Conservation (phyloP, 2,329 filamentous ascomycete genomes). For the Alternaria sp. region DNA sequence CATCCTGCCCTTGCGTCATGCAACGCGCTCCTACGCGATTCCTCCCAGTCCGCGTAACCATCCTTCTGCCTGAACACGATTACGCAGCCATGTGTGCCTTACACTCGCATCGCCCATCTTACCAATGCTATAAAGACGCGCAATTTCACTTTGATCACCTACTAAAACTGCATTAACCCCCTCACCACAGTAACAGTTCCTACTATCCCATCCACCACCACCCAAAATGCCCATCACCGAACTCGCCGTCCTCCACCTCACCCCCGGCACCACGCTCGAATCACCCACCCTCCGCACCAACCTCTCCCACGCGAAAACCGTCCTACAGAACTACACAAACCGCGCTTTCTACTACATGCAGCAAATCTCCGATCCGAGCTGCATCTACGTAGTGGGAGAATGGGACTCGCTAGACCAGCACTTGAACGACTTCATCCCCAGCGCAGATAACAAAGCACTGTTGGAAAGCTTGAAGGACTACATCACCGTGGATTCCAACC, state of each 20-base stretch:
- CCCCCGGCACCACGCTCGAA: constrained; percentile 23
- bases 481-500: constrained; percentile 49
- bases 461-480: constrained; percentile 45
- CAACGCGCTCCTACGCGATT: not conserved
- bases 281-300: constrained; percentile 33
- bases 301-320: constrained; percentile 46
- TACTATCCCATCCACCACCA: not conserved
- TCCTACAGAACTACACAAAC: constrained; percentile 48
- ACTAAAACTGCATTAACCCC: not conserved
- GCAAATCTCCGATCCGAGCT: constrained; percentile 53
- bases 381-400: constrained; percentile 54
- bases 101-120: no score
- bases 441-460: constrained; percentile 50
- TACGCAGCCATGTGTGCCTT: not conserved
- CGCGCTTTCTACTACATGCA: constrained; percentile 49
- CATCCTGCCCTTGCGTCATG: not conserved
- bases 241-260: constrained; percentile 52
- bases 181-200: not conserved
- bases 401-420: constrained; percentile 55
- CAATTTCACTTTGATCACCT: not conserved
- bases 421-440: constrained; percentile 51
- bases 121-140: not conserved
- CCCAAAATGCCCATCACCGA: constrained; percentile 52
- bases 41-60: not conserved
- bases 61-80: not conserved